Evolutionary conservation across 164 flowering plant species (phyloP), one percentile per base, ranked within the genome.

Genomic region (Hamamelis virginiana): DNA sequence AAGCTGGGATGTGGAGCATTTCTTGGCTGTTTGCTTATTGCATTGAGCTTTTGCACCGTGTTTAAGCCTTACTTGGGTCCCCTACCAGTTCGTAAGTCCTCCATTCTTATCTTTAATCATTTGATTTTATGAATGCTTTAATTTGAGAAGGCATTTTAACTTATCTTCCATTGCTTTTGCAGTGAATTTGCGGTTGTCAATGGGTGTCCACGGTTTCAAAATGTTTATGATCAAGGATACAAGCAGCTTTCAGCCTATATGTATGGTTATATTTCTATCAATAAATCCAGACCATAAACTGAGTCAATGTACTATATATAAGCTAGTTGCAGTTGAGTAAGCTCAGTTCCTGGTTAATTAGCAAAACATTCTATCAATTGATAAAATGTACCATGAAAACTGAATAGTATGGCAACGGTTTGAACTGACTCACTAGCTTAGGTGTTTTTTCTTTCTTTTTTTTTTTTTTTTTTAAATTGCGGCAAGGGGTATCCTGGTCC

Each of bases 31-130:
- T 59, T 77, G 38, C n/a, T 86, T 47, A 56, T 80, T 22, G 71
- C 64, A 4, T 45, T 73, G 8, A 73, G 73, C 59, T 63, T 78
- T 15, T 75, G 67, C 75, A 43, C 75, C 5, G 72, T 78, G 28
- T 64, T 80, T 23, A 76, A 69, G 65, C 83, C 90, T 21, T 74
- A 71, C 59, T 67, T 83, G 44, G 68, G 74, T 58, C 80, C 77
- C 46, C 75, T 78, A 0, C 86, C 81, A 22, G 72, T 63, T 65
- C 33, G 92, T 88, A 79, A 82, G 86, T 83, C 52, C 56, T 18
- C 16, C 13, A 33, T 33, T 33, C 41, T 33, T 33, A 2, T 2
- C 41, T 19, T 0, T 33, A 15, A 59, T 0, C 16, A 22, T 44
- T 9, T n/a, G 41, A 14, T 12, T 12, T 59, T 26, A 26, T 23